Evolutionary conservation across 768 basidiomycete genomes (phyloP).

Genomic region (Tephrocybe sp.): DNA sequence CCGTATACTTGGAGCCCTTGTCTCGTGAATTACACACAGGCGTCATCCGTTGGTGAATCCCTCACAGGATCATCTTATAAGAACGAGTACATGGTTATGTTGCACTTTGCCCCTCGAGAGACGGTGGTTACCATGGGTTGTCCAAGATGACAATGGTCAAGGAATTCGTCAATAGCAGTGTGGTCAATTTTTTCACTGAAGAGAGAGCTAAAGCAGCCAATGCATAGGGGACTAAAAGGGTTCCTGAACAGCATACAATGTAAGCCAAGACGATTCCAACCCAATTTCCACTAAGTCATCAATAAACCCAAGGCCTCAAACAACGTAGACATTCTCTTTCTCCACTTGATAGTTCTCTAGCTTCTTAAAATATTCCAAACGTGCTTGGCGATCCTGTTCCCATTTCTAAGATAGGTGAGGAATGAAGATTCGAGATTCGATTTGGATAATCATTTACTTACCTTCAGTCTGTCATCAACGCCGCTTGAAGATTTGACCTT

Average conservation of each 20-base stretch:
- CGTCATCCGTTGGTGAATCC: conserved; percentile 25
- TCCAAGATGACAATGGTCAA: conserved; percentile 29
- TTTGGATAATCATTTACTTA: too few species aligned
- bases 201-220: conserved; percentile 24
- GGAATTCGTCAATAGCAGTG: conserved; percentile 32
- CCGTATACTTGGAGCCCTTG: too few species aligned
- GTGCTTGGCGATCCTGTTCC: conserved; percentile 47
- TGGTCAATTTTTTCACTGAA: conserved; percentile 27
- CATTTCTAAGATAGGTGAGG: conserved; percentile 29
- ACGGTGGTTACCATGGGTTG: conserved; percentile 14
- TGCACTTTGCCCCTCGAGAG: conserved; percentile 24
- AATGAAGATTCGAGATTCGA: too few species aligned
- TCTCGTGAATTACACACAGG: too few species aligned
- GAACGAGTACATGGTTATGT: conserved; percentile 25
- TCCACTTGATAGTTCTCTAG: conserved; percentile 52
- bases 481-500: too few species aligned
- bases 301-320: conserved; percentile 31
- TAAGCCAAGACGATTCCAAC: too few species aligned
- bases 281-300: too few species aligned
- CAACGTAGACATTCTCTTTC: conserved; percentile 59
- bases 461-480: conserved; percentile 4
- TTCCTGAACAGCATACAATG: too few species aligned
- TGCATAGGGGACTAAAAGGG: not conserved
- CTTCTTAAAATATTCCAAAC: conserved; percentile 53
- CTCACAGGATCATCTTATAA: conserved; percentile 23